Percentiles rank a stretch among this genome's conserved stretches.
Conservation (phyloP, 208 protist species). For the Vickermania spadyakhi region DNA sequence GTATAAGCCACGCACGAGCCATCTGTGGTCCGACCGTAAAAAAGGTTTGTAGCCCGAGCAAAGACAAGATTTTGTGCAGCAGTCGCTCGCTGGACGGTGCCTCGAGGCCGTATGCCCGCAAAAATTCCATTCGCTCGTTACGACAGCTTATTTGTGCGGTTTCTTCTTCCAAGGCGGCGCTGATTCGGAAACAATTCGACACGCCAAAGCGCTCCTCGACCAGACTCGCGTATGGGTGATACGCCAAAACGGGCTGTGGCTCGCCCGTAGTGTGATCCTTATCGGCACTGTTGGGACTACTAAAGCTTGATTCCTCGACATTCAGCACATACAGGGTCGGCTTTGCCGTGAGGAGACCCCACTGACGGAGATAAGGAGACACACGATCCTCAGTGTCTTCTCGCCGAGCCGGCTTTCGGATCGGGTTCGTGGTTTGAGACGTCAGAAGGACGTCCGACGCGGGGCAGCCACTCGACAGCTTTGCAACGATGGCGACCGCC, state of each 20-base stretch:
- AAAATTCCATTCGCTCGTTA: conserved; percentile 65
- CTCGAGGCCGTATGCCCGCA: conserved; percentile 70
- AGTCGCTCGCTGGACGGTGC: conserved; percentile 55
- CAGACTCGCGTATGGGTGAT: conserved; percentile 22
- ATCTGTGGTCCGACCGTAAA: conserved; percentile 85
- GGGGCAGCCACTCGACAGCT: conserved; percentile 49
- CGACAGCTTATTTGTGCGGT: conserved; percentile 46
- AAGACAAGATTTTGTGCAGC: conserved; percentile 38
- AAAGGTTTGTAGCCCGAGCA: conserved; percentile 70
- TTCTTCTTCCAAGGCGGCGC: conserved; percentile 72
- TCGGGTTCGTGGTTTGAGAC: conserved; percentile 1
- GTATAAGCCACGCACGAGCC: conserved; percentile 62
- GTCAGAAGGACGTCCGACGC: conserved; percentile 19
- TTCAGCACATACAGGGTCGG: conserved; percentile 86
- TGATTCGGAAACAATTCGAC: conserved; percentile 53
- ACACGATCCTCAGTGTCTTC: conserved; percentile 18
- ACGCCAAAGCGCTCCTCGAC: conserved; percentile 55
- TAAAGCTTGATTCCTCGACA: conserved; percentile 50
- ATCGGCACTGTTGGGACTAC: conserved; percentile 43
- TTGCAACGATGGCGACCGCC: conserved; percentile 27
- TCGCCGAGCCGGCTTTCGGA: not conserved
- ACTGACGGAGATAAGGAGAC: conserved; percentile 17
- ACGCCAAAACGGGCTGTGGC: no score
- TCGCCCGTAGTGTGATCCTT: no score
- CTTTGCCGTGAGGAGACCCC: conserved; percentile 55